Evolutionary conservation across 768 basidiomycete species (phyloP).

Genomic region (Phlebiopsis gigantea): DNA sequence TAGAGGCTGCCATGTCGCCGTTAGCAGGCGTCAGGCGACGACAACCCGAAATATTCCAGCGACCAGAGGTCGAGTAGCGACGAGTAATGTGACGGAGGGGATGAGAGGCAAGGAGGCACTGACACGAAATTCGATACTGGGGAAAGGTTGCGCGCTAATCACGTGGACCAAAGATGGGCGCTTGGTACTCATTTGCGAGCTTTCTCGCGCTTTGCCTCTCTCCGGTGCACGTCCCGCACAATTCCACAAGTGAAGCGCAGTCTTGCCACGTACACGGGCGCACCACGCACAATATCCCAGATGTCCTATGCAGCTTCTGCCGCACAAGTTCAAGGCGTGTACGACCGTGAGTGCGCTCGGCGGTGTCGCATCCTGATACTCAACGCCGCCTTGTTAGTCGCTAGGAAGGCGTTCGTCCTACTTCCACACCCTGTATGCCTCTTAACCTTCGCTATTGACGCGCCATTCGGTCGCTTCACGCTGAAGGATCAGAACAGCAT

Average conservation of each 20-base stretch:
- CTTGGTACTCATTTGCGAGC: too few species aligned
- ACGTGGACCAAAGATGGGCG: background rate
- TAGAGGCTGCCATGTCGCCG: constrained; percentile 44
- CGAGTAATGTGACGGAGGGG: constrained; percentile 5
- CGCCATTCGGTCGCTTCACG: constrained; percentile 78
- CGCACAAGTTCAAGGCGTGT: constrained; percentile 1
- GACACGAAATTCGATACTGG: constrained; percentile 2
- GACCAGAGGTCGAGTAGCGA: constrained; percentile 18
- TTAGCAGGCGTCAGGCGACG: constrained; percentile 10
- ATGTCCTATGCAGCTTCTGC: background rate
- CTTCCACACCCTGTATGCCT: constrained; percentile 32
- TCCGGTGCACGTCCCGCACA: background rate
- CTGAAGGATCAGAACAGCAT: constrained; percentile 35
- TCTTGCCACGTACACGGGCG: background rate
- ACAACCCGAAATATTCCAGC: constrained; percentile 8
- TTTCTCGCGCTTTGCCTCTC: too few species aligned
- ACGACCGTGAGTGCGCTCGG: background rate
- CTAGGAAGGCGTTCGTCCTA: constrained; percentile 43
- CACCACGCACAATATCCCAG: background rate
- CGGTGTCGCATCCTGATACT: background rate
- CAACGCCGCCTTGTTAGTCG: constrained; percentile 19
- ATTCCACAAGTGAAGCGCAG: too few species aligned
- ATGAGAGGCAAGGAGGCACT: background rate
- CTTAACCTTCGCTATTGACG: constrained; percentile 50
- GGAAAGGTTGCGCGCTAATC: constrained; percentile 1